These are phyloP conservation scores for Blakeslea trispora DNA, from an alignment of 371 early-diverging fungal genomes.

Conservation along the genomic window DNA sequence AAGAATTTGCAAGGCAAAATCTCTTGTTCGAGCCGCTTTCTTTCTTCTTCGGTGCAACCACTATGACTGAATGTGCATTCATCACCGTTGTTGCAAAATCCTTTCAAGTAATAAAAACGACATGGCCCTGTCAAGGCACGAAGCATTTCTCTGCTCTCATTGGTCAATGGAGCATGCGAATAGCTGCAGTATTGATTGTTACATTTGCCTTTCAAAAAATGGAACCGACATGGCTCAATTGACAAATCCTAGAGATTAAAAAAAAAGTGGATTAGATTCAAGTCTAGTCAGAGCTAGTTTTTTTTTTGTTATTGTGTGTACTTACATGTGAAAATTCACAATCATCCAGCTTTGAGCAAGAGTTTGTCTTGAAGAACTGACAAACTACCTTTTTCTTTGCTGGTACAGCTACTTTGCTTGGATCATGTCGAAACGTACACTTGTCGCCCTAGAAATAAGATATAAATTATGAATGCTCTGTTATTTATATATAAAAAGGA, in stretches of 20 bases:
- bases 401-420: neutral
- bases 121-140: constrained; percentile 34
- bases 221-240: constrained; percentile 43
- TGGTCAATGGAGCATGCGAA: constrained; percentile 32
- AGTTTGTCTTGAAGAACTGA: constrained; percentile 29
- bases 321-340: constrained; percentile 42
- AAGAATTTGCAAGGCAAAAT: constrained; percentile 23
- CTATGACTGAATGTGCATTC: constrained; percentile 34
- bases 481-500: neutral
- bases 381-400: constrained; percentile 13
- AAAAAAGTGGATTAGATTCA: neutral
- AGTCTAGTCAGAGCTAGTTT: too few species aligned
- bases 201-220: constrained; percentile 31
- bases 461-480: neutral
- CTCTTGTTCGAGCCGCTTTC: constrained; percentile 10
- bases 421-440: constrained; percentile 21
- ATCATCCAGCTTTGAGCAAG: constrained; percentile 26
- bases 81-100: constrained; percentile 36
- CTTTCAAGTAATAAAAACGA: constrained; percentile 42
- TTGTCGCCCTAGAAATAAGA: constrained; percentile 8
- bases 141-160: constrained; percentile 10
- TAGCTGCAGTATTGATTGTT: constrained; percentile 28
- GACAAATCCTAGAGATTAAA: constrained; percentile 28
- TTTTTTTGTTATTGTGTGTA: neutral
- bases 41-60: constrained; percentile 6